Conservation (phyloP, 805 yeast genomes). For the Yamadazyma sp. region DNA sequence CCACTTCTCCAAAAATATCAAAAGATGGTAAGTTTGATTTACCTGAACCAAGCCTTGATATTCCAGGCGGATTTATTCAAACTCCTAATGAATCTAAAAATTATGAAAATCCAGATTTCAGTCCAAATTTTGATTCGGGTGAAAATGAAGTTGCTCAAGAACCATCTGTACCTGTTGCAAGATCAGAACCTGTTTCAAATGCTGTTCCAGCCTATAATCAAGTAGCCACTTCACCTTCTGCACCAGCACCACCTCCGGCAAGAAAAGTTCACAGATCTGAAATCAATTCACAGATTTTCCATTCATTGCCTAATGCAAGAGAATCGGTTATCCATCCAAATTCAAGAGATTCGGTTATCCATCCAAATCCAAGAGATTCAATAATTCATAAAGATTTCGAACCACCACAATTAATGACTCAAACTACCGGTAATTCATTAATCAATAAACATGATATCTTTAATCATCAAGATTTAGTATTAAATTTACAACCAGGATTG, state of each 20-base stretch:
- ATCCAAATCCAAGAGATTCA: constrained; percentile 39
- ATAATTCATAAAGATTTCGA: constrained; percentile 12
- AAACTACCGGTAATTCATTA: constrained; percentile 39
- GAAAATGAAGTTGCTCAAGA: too few relatives aligned
- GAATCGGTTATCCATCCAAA: constrained; percentile 23
- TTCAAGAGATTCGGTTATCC: constrained; percentile 13
- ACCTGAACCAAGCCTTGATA: constrained; percentile 8
- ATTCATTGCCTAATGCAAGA: constrained; percentile 40
- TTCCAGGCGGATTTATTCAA: constrained; percentile 2
- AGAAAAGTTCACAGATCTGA: constrained; percentile 39
- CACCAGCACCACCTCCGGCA: constrained; percentile 59
- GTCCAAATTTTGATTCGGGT: too few relatives aligned
- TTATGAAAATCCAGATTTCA: too few relatives aligned
- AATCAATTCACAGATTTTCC: constrained; percentile 43
- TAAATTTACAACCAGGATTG: constrained; percentile 56
- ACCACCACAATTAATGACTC: constrained; percentile 19
- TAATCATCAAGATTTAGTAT: constrained; percentile 11
- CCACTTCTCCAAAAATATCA: constrained; percentile 25
- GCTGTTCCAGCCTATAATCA: neutral
- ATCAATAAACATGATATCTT: constrained; percentile 20
- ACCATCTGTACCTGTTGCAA: too few relatives aligned
- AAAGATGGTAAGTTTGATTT: constrained; percentile 12
- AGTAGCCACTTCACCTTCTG: constrained; percentile 1
- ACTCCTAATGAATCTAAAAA: constrained; percentile 1
- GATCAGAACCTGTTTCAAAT: too few relatives aligned